Conservation (phyloP, 1,284 basidiomycete species). For the Malassezia brasiliensis region DNA sequence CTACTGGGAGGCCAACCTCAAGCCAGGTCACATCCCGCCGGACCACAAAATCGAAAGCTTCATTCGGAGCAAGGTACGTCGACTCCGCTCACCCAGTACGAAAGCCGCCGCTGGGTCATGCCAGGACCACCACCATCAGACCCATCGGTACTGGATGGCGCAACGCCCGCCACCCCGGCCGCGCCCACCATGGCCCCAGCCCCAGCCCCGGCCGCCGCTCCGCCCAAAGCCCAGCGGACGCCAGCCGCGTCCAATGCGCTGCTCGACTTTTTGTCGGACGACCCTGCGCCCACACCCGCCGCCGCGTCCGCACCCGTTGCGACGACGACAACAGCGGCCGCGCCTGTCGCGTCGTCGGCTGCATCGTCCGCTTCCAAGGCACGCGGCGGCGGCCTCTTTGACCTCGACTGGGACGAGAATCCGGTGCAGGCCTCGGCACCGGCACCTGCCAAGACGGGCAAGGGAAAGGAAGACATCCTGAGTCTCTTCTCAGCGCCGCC, state of each 20-base stretch:
- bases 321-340: neutral
- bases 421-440: neutral
- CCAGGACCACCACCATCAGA: constrained; percentile 74
- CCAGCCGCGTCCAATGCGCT: neutral
- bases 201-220: neutral
- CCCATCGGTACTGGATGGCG: constrained; percentile 59
- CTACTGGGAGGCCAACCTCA: constrained; percentile 96
- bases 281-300: neutral
- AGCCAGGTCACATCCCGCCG: constrained; percentile 79
- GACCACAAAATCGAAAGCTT: constrained; percentile 99
- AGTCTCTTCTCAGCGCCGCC: constrained; percentile 57
- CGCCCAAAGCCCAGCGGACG: neutral
- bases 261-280: constrained; percentile 6
- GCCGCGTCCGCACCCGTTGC: neutral
- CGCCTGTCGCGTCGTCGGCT: neutral
- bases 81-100: constrained; percentile 55
- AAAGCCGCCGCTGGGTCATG: constrained; percentile 80
- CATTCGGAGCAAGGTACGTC: constrained; percentile 67
- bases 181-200: constrained; percentile 19
- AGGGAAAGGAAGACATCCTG: constrained; percentile 68
- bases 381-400: constrained; percentile 62
- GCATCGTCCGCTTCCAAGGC: constrained; percentile 18
- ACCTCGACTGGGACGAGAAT: constrained; percentile 62
- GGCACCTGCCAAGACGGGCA: neutral
- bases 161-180: constrained; percentile 3